Base-by-base conservation (phyloP, 768 basidiomycete genomes). In the Dioszegia aurantiaca region DNA sequence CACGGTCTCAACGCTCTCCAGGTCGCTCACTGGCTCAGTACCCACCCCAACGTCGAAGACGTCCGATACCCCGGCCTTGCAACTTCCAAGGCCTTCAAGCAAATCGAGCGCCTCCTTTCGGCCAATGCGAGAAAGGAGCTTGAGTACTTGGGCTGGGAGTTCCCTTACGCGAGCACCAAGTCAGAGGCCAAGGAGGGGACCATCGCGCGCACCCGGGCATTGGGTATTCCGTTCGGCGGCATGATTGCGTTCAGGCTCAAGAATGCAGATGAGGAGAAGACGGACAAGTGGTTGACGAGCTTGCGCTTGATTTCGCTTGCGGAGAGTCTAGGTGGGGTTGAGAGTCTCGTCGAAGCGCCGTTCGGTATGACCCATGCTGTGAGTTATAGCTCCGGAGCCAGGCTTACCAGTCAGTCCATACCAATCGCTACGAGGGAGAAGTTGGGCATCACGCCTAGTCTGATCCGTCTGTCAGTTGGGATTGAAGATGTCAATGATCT, bases 271-370 rank as follows among this genome's bases (percentile, higher is more conserved):
- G 62, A 63, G 27, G 69, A 59, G 44, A 81, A 82, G 61, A 86
- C 88, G 2, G 82, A 86, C 49, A 79, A 68, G 59, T 92, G 95
- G 79, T 73, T 93, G 56, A 83, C 82, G 0, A 74, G 82, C 0
- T 81, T 85, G 3, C 76, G 83, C 26, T 71, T 93, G 31, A 91
- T 92, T 69, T 82, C 85, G 24, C 80, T 97, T 12, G 93, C 92
- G 0, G 92, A 93, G 81, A 86, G 84, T 24, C 78, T 97, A 4
- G 94, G 94, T 1, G 94, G 92, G 0, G 89, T 95, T 4, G 94
- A 98, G 81, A 87, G 85, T 74, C 78, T 97, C 31, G 88, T 88
- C 0, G 92, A 97, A 75, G 81, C 88, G 43, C 93, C 92, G 0
- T 84, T 86, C 42, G 79, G 80, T 77, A 95, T 95, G 92, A 94